Evolutionary conservation across 2,329 filamentous ascomycete species (phyloP), one percentile per base, ranked within the genome.

Genomic region (Ophiosphaerella korrae): DNA sequence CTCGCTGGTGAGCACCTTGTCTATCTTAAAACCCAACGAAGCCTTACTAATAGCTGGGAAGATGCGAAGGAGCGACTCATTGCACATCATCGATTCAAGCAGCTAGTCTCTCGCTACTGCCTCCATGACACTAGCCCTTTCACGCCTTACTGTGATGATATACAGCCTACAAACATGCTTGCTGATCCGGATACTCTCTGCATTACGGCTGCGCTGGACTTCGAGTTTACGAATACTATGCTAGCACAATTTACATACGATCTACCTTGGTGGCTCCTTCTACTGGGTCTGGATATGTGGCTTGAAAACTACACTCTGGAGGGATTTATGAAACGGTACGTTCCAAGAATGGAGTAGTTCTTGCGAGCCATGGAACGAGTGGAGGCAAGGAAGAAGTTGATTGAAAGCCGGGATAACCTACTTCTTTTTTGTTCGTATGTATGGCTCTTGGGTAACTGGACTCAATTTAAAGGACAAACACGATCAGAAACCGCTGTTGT

Each of bases 181-280:
- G 24, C 24, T 5, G 5, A 26, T 8, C 24, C 24, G 8, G 24
- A 26, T 8, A 26, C 24, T 26, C 21, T 55, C 67, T 8, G 62
- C 78, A 41, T 69, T 64, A 11, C 48, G 64, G 75, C 68, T 0
- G 56, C 76, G 16, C 47, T 78, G 36, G 75, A 78, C 49, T 63
- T 69, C 18, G 75, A 77, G 53, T 78, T 75, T 38, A 75, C 75
- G 31, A 74, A 79, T 50, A 59, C 60, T 35, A 72, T 76, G 68
- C 75, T 75, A 0, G 61, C 67, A 2, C 71, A 77, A 50, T 77
- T 72, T 52, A 37, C 67, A 1, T 70, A 70, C 41, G 73, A 75
- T 34, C 65, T 66, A 42, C 74, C 75, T 5, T 74, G 70, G 71
- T 77, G 74, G 74, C 65, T 78, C 1, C 41, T 78, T 23, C 52